Evolutionary conservation across 257 asterid species (phyloP), one percentile per base, ranked within the genome.

Genomic region (Plantago ovata): DNA sequence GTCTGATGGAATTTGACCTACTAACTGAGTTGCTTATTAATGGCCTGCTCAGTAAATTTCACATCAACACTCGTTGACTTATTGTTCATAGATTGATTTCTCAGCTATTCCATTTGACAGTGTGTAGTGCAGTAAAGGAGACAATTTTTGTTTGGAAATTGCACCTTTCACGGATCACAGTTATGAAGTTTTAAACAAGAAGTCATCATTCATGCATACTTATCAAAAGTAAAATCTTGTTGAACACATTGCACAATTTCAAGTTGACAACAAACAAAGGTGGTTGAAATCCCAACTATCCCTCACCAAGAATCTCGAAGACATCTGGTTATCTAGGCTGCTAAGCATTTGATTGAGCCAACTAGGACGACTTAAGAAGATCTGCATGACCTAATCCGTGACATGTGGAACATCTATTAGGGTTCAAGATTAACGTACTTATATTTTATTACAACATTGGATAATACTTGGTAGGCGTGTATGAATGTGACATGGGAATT

Each of bases 11-110:
- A 41, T 63, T 72, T 53, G 69, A 70, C 69, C 68, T 58, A n/a
- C n/a, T n/a, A n/a, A n/a, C n/a, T 60, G 44, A 48, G 42, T 13
- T 10, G 50, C 58, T 53, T 33, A 41, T 23, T 41, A 54, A 58
- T 45, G 53, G 61, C 8, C 42, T 44, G 23, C 23, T 9, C 52
- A 52, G 60, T 61, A 64, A 47, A 71, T 61, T 65, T 53, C 69
- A 51, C 69, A 64, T 61, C 68, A 38, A 12, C 43, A 32, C 60
- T 19, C 67, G 78, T 78, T 78, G 84, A 71, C 84, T 65, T 77
- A 15, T 6, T 61, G 18, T 22, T 23, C 4, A 40, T 18, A n/a
- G 13, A 24, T 21, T 14, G 38, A 9, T 15, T 16, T 23, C 58
- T 2, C 8, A 12, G 52, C 18, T 39, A 13, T 5, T 61, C 15